phyloP scores from a whole-genome alignment of 1,284 basidiomycete genomes.

The Porogramme epimiltina region DNA sequence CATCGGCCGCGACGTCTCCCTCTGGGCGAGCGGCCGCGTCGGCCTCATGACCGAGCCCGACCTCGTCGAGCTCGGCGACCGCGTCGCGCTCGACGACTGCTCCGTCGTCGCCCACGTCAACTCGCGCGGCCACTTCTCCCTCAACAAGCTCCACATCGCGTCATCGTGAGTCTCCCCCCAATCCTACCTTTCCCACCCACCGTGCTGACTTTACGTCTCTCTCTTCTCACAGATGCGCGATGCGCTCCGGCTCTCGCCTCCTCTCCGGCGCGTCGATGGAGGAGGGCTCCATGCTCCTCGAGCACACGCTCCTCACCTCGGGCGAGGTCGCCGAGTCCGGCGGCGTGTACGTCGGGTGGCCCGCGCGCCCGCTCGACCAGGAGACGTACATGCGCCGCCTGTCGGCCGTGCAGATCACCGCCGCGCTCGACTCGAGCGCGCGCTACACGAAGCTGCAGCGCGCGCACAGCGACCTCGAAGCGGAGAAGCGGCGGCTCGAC shows the following conservation, averaged over 20 bases:
- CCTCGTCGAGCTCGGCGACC: constrained; percentile 21
- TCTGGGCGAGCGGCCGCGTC: constrained; percentile 19
- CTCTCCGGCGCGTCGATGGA: constrained; percentile 55
- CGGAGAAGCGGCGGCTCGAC: constrained; percentile 15
- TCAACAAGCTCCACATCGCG: constrained; percentile 18
- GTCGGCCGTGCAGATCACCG: constrained; percentile 10
- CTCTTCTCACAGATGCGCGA: constrained; percentile 10
- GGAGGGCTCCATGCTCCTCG: constrained; percentile 46
- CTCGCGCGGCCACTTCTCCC: constrained; percentile 22
- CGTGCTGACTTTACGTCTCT: not conserved
- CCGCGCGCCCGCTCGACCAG: constrained; percentile 30
- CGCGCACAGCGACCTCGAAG: constrained; percentile 14
- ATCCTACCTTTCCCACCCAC: not conserved
- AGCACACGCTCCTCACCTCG: constrained; percentile 49
- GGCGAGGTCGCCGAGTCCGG: constrained; percentile 49
- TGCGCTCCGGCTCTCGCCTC: constrained; percentile 45
- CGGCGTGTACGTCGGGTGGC: constrained; percentile 45
- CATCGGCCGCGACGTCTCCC: constrained; percentile 19
- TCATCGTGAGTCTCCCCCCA: constrained; percentile 9
- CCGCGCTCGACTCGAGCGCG: constrained; percentile 8
- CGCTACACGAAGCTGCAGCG: constrained; percentile 19
- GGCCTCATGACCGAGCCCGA: constrained; percentile 24
- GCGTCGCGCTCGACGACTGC: constrained; percentile 22
- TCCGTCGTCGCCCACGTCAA: constrained; percentile 24
- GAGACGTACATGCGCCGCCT: constrained; percentile 12